A percentile compares a stretch with the other conserved stretches of the same genome.
These are phyloP conservation scores for Fusarium illudens DNA, from an alignment of 2,329 filamentous ascomycete species.

Conservation along the genomic window DNA sequence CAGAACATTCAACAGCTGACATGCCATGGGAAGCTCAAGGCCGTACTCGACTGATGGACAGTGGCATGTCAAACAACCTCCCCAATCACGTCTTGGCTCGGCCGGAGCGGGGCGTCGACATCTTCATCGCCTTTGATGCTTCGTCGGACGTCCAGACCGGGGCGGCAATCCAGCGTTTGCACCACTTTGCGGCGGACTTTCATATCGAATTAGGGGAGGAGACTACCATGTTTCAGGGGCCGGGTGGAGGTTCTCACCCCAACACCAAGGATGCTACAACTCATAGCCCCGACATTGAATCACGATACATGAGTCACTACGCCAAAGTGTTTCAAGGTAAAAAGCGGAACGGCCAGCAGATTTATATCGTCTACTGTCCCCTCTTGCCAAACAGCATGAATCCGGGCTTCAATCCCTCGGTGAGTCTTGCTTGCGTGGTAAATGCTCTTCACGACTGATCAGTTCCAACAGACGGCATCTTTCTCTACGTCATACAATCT, in stretches of 20 bases:
- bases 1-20: rapidly evolving
- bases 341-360: conserved; percentile 1
- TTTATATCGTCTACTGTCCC: conserved; percentile 33
- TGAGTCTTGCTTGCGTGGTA: neutral
- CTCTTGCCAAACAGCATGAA: conserved; percentile 25
- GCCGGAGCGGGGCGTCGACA: conserved; percentile 21
- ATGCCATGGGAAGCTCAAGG: conserved; percentile 35
- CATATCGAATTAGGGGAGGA: conserved; percentile 15
- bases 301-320: conserved; percentile 5
- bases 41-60: conserved; percentile 31
- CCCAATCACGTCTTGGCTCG: conserved; percentile 33
- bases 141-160: conserved; percentile 32
- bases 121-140: conserved; percentile 33
- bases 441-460: neutral
- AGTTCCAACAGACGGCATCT: neutral
- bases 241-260: rapidly evolving
- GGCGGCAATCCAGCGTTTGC: conserved; percentile 25
- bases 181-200: conserved; percentile 36
- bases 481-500: conserved; percentile 39
- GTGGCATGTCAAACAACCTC: conserved; percentile 36
- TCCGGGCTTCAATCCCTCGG: conserved; percentile 21
- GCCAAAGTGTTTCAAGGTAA: conserved; percentile 26
- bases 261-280: rapidly evolving
- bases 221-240: neutral
- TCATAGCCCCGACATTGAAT: neutral